Evolutionary conservation across 2,329 filamentous ascomycete species (phyloP), one percentile per base, ranked within the genome.

Genomic region (Phialemoniopsis sp.): DNA sequence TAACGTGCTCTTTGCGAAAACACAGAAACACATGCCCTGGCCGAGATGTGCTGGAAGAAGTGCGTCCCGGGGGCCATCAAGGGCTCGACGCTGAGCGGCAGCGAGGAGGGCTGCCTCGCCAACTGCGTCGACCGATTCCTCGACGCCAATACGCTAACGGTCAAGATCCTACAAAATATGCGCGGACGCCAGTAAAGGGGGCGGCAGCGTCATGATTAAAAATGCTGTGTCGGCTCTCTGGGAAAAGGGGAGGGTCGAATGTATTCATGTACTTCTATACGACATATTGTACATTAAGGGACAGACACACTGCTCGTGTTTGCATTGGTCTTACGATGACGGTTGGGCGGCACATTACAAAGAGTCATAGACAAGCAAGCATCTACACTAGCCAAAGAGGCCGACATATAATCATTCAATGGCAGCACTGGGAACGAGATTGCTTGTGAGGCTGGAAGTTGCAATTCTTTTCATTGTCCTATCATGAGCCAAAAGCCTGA

Each of bases 101-200:
- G 66, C 45, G 93, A 98, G 69, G 84, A 93, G 68, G 67, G 72
- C 8, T 98, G 93, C 63, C 77, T 95, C 60, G 73, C 82, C 61
- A 96, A 95, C 71, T 98, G 93, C 58, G 89, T 97, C 41, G 87
- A 95, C 55, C 77, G 93, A 41, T 97, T 94, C 67, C 76, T 97
- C 68, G 93, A 98, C 64, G 78, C 89, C 46, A 93, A 91, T 66
- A 67, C 87, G 49, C 71, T 88, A 38, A 86, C 95, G n/a, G 70
- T 96, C 63, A 85, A 82, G 72, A 86, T 96, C 60, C 68, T 97
- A 55, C 82, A 93, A 60, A 76, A 58, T 46, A 66, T 77, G 68
- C 68, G 21, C 21, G 73, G 28, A 50, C 59, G 34, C 37, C 32
- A 46, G 39, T 29, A 36, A 37, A 17, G 14, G 29, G 10, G 38